Conservation (phyloP, 164 flowering plant species). For the Pachysandra terminalis region DNA sequence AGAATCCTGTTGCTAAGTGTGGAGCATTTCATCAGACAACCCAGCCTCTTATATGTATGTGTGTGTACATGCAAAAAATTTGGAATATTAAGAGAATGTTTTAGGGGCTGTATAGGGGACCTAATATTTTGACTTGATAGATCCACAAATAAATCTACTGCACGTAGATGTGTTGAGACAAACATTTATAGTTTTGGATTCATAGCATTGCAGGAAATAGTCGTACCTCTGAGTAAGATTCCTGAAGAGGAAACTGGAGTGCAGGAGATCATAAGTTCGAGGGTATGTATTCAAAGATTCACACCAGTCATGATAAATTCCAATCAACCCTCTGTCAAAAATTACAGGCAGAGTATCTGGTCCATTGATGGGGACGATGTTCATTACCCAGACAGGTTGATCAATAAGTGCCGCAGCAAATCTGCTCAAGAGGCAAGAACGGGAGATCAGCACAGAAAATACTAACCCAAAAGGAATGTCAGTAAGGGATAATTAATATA, state of each 20-base stretch:
- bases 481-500: not conserved
- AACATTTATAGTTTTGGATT: not conserved
- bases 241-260: constrained; percentile 62
- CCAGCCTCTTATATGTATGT: too few species aligned
- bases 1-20: too few species aligned
- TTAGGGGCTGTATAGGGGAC: not conserved
- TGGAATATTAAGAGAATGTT: not conserved
- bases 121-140: not conserved
- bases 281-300: constrained; percentile 87
- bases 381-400: constrained; percentile 88
- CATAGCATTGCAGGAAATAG: not conserved
- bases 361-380: constrained; percentile 56
- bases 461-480: too few species aligned
- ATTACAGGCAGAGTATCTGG: constrained; percentile 68
- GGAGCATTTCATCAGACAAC: too few species aligned
- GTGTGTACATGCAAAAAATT: not conserved
- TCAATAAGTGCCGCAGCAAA: constrained; percentile 83
- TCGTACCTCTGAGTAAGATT: constrained; percentile 59
- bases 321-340: constrained; percentile 82
- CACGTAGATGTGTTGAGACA: not conserved
- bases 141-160: not conserved
- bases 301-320: constrained; percentile 91
- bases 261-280: constrained; percentile 85
- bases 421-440: constrained; percentile 33
- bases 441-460: not conserved